Evolutionary conservation across 306 rosid species (phyloP), one percentile per base, ranked within the genome.

Genomic region (Gastrolobium villosum): DNA sequence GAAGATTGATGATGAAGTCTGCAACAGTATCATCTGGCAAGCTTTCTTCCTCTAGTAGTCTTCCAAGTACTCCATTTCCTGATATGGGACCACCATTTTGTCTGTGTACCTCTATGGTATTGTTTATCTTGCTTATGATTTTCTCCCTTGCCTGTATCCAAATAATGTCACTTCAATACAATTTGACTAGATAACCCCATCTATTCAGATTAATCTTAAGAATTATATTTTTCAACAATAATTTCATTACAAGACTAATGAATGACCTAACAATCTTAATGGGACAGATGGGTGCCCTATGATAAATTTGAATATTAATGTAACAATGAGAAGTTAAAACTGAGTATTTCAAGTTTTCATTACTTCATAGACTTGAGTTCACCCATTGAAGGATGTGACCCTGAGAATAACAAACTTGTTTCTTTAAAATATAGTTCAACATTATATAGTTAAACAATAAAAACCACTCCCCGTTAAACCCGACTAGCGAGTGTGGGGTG

Each of bases 1-100:
- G 95, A 79, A 94, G 99, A 77, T 92, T 94, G 88, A 94, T 90
- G 44, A 92, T 88, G 91, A 94, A 94, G 66, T 94, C 99, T 49
- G 95, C 90, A 4, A 92, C 84, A 7, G 87, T 90, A 2, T 88
- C 95, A 65, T 94, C 96, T 0, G 89, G 87, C 54, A 94, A 83
- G 74, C 90, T 87, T 80, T 90, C 93, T 65, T 92, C 99, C 83
- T 89, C 92, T 30, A 94, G 61, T 4, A 94, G 70, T 75, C 93
- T 92, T 81, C 86, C 93, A 14, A 94, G 89, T 6, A 92, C 90
- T 39, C 97, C 92, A 73, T 77, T 84, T 8, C 85, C 82, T 11
- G n/a, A 77, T 45, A 14, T 65, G 34, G 67, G 31, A 65, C 84
- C 83, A 34, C 84, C 88, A 49, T 84, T 70, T 62, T 84, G 35